Conservation (phyloP, 2,329 filamentous ascomycete species). For the Malbranchea zuffiana region DNA sequence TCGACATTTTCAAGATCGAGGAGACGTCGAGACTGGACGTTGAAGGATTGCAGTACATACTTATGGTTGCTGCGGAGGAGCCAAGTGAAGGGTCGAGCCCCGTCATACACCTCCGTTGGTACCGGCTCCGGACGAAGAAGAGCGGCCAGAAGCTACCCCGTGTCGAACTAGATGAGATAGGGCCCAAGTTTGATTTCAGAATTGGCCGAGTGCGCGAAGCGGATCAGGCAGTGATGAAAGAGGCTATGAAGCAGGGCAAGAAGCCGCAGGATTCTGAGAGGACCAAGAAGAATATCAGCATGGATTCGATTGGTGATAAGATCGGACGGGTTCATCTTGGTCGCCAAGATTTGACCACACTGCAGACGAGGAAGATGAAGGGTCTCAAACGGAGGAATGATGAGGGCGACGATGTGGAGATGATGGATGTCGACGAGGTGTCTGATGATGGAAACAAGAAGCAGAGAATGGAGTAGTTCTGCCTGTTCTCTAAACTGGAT, state of each 20-base stretch:
- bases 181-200: slow-evolving; percentile 83
- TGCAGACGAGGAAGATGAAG: slow-evolving; percentile 99
- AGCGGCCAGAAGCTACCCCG: slow-evolving; percentile 78
- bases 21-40: slow-evolving; percentile 77
- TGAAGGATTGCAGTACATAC: slow-evolving; percentile 83
- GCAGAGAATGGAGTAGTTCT: slow-evolving; percentile 16
- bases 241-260: slow-evolving; percentile 78
- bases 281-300: slow-evolving; percentile 94
- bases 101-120: slow-evolving; percentile 59
- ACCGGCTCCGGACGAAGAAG: slow-evolving; percentile 75
- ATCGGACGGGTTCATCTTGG: slow-evolving; percentile 83
- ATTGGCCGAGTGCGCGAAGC: slow-evolving; percentile 71
- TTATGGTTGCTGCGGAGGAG: slow-evolving; percentile 70
- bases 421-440: slow-evolving; percentile 36
- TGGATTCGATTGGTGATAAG: slow-evolving; percentile 90
- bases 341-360: slow-evolving; percentile 71
- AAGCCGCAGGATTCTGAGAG: slow-evolving; percentile 42
- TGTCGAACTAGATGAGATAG: slow-evolving; percentile 91
- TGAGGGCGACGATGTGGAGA: slow-evolving; percentile 42
- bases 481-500: background rate
- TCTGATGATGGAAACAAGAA: slow-evolving; percentile 27
- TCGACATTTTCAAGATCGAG: slow-evolving; percentile 85
- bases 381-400: slow-evolving; percentile 76
- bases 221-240: slow-evolving; percentile 70
- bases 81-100: slow-evolving; percentile 31